phyloP scores from a whole-genome alignment of 257 asterid genomes.

The Solanum boliviense region DNA sequence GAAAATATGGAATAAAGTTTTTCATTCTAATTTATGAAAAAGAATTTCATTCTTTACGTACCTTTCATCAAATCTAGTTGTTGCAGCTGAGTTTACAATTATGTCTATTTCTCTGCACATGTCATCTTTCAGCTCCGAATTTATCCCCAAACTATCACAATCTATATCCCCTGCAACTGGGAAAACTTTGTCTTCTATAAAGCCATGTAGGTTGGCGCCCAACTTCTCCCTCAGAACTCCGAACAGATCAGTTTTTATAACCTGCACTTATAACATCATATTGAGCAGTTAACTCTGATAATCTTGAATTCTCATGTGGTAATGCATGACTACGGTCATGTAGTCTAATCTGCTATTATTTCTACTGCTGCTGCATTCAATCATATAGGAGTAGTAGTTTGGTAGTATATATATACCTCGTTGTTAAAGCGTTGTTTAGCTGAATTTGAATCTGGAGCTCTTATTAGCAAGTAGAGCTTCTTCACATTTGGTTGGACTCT shows the following conservation, averaged over 20 bases:
- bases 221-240: slow-evolving; percentile 19
- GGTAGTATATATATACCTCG: slow-evolving; percentile 22
- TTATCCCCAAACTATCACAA: not conserved
- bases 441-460: slow-evolving; percentile 17
- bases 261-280: slow-evolving; percentile 4
- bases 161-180: not conserved
- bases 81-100: slow-evolving; percentile 52
- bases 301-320: not conserved
- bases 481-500: slow-evolving; percentile 33
- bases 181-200: not conserved
- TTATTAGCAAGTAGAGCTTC: not conserved
- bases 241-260: slow-evolving; percentile 25
- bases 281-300: not conserved
- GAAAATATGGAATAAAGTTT: not conserved
- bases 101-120: slow-evolving; percentile 34
- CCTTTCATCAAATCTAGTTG: slow-evolving; percentile 34
- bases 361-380: not conserved
- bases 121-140: not conserved
- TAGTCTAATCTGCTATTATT: not conserved
- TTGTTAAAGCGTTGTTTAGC: slow-evolving; percentile 17
- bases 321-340: not conserved
- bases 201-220: not conserved
- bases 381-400: not conserved
- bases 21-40: not conserved
- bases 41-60: not conserved